Evolutionary conservation across 331 rosid genomes (phyloP), one percentile per base, ranked within the genome.

Genomic region (Phaseolus coccineus): DNA sequence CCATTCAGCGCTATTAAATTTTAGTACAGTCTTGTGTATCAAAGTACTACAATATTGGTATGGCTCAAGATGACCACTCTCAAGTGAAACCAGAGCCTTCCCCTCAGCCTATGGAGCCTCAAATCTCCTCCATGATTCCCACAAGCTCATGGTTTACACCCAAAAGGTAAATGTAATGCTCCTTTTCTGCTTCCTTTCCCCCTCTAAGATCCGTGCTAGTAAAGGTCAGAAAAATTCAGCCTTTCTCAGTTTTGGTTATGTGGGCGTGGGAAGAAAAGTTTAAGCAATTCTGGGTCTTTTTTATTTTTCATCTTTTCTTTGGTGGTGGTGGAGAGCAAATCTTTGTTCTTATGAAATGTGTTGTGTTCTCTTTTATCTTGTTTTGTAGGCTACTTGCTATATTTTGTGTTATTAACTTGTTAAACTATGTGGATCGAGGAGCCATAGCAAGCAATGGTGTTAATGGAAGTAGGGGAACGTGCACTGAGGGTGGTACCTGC

Each of bases 381-480:
- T 81, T 53, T 78, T 65, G 89, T 72, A 92, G 97, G 90, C 63
- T 92, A 59, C 93, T 94, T 53, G 31, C 78, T 67, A 46, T 92
- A 70, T 91, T 92, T 73, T 94, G 96, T 46, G 73, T 88, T 82
- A 90, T 94, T 77, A 92, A 89, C 89, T 30, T 94, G 86, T 63
- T 94, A 81, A 94, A 89, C 84, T 94, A 90, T 82, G 55, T 94
- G 88, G 98, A 94, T 80, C 94, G 96, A 69, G 98, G 98, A 81
- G 85, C 91, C 57, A 94, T 94, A 65, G 97, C 96, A 65, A 94
- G 98, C 85, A 92, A 92, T 74, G 98, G 97, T 70, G 98, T 94
- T 58, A 94, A 92, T 80, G 98, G 97, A 71, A 86, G 79, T 64
- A 80, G 8, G 11, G 74, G 75, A 83, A 87, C 83, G 51, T 94